These are phyloP conservation scores for Phaeosphaeria sp. DNA, from an alignment of 2,329 filamentous ascomycete genomes.

Conservation along the genomic window DNA sequence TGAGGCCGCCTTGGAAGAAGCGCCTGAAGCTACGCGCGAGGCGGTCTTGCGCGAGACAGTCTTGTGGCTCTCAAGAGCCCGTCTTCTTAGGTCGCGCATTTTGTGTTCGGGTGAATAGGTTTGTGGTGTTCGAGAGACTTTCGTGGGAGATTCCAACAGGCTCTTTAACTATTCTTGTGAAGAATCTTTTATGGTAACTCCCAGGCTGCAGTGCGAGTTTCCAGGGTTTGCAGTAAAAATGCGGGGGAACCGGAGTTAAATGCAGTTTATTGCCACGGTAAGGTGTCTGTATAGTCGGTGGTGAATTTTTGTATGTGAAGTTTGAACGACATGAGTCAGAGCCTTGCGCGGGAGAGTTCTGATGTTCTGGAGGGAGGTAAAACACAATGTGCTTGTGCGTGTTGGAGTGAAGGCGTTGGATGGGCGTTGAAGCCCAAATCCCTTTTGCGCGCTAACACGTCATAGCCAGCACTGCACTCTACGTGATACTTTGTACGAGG, in stretches of 20 bases:
- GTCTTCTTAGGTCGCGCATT: constrained; percentile 71
- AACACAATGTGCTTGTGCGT: constrained; percentile 8
- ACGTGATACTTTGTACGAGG: neutral
- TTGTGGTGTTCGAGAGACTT: neutral
- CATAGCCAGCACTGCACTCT: constrained; percentile 14
- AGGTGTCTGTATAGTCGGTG: constrained; percentile 37
- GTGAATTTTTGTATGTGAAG: constrained; percentile 30
- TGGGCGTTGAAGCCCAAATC: constrained; percentile 9
- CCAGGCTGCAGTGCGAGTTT: constrained; percentile 19
- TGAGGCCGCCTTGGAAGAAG: constrained; percentile 66
- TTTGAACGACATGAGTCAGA: constrained; percentile 47
- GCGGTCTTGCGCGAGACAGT: constrained; percentile 73
- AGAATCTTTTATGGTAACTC: neutral
- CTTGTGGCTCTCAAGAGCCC: constrained; percentile 75
- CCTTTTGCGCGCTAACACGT: constrained; percentile 27
- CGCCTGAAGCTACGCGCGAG: constrained; percentile 62
- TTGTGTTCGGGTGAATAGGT: constrained; percentile 6
- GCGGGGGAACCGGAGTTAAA: constrained; percentile 30
- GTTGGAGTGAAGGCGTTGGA: constrained; percentile 10
- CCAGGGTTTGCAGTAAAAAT: constrained; percentile 13
- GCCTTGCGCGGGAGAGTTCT: constrained; percentile 19
- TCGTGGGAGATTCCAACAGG: neutral
- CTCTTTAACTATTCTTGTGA: neutral
- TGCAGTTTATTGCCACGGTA: constrained; percentile 43
- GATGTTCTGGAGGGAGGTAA: constrained; percentile 6